These are phyloP conservation scores for Rosa persica DNA, from an alignment of 306 rosid species.

Conservation along the genomic window DNA sequence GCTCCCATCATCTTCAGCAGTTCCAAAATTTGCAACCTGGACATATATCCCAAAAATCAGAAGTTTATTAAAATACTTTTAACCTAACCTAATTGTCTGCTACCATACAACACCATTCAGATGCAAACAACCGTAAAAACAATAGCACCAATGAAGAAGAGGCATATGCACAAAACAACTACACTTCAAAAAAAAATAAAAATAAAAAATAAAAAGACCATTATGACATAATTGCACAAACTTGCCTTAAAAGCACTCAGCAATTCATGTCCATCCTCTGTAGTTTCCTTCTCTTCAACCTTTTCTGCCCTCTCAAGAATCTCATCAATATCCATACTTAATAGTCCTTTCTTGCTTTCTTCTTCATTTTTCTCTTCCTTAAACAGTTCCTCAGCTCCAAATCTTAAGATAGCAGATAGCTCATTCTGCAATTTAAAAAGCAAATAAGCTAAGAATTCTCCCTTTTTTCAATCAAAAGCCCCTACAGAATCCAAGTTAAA, in stretches of 20 bases:
- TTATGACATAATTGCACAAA: slow-evolving; percentile 20
- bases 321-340: slow-evolving; percentile 95
- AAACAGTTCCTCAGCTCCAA: slow-evolving; percentile 98
- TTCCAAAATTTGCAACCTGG: slow-evolving; percentile 91
- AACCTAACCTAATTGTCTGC: slow-evolving; percentile 2
- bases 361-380: slow-evolving; percentile 95
- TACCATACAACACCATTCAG: slow-evolving; percentile 2
- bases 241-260: slow-evolving; percentile 96
- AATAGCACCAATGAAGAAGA: not conserved
- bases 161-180: not conserved
- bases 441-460: not conserved
- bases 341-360: slow-evolving; percentile 91
- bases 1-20: slow-evolving; percentile 94
- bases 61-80: not conserved
- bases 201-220: not conserved
- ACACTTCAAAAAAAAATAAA: not conserved
- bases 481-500: slow-evolving; percentile 1
- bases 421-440: slow-evolving; percentile 67
- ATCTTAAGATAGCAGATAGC: slow-evolving; percentile 90
- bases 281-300: slow-evolving; percentile 88
- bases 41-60: slow-evolving; percentile 7
- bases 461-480: not conserved
- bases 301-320: slow-evolving; percentile 99
- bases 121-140: not conserved
- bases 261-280: slow-evolving; percentile 74